A percentile compares a stretch with the other conserved stretches of the same genome.
Evolutionary conservation across 345 rosid genomes (phyloP).

Genomic region (Kandelia obovata): DNA sequence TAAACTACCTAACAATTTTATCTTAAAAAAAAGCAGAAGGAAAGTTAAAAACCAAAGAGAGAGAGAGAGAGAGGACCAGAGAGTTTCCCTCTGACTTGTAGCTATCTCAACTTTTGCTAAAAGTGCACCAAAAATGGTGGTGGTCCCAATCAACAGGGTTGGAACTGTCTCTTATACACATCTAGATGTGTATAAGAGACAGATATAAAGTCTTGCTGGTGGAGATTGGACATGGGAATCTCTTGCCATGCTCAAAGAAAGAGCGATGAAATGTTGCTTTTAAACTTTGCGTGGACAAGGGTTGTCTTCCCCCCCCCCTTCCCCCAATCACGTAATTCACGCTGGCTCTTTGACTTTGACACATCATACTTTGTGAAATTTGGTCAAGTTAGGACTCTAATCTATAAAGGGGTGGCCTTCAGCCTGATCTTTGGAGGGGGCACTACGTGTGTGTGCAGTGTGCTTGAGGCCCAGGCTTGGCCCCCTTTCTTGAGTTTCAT

Average conservation of each 20-base stretch:
- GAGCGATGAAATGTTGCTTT: too few relatives aligned
- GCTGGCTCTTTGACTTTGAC: too few relatives aligned
- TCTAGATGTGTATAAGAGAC: too few relatives aligned
- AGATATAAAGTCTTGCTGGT: too few relatives aligned
- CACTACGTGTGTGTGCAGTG: background rate
- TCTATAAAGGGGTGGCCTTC: background rate
- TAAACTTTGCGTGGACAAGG: too few relatives aligned
- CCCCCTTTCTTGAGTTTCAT: background rate
- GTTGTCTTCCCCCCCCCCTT: too few relatives aligned
- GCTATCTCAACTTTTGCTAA: background rate
- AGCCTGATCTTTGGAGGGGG: background rate
- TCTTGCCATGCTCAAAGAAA: too few relatives aligned
- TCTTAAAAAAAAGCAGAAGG: background rate
- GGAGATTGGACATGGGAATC: too few relatives aligned
- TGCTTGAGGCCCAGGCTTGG: background rate
- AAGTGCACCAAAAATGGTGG: conserved; percentile 19
- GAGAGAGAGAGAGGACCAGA: conserved; percentile 5
- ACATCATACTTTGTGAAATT: background rate
- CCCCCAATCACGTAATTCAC: too few relatives aligned
- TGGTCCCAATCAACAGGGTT: conserved; percentile 28
- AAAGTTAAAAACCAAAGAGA: background rate
- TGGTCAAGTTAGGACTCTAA: background rate
- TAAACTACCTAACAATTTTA: too few relatives aligned
- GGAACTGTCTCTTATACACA: too few relatives aligned
- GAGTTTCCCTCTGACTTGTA: background rate